Conservation (phyloP, 2,329 filamentous ascomycete genomes). For the Geoglossum cookeanum region DNA sequence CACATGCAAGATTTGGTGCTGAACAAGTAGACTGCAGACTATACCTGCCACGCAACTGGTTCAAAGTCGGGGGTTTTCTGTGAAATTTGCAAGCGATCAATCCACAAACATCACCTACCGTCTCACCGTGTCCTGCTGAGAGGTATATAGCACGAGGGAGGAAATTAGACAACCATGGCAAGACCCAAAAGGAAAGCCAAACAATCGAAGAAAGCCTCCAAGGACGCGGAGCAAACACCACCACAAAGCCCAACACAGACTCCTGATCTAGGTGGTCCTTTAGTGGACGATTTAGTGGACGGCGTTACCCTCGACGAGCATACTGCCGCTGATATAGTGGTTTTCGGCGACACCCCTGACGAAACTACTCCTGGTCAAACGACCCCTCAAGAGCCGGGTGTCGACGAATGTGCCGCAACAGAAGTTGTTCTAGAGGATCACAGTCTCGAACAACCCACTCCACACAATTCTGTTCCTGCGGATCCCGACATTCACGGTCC, state of each 20-base stretch:
- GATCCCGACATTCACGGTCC: not conserved
- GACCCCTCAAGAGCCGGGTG: not conserved
- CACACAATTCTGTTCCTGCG: not conserved
- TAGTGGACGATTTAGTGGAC: not conserved
- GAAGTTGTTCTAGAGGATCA: not conserved
- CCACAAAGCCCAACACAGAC: not conserved
- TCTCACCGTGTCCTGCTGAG: not conserved
- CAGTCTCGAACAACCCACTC: not conserved
- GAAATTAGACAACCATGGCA: not conserved
- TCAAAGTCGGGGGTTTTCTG: not conserved
- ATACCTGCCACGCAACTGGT: constrained; percentile 1
- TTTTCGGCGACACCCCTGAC: not conserved
- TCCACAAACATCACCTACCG: constrained; percentile 1
- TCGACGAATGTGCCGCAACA: not conserved
- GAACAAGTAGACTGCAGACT: constrained; percentile 1
- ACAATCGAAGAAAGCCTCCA: not conserved
- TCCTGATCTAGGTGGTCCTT: not conserved
- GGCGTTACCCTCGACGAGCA: not conserved
- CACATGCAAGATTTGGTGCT: constrained; percentile 1
- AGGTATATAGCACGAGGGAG: constrained; percentile 1
- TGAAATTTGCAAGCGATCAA: not conserved
- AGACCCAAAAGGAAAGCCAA: not conserved
- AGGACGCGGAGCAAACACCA: not conserved
- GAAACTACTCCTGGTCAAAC: not conserved
- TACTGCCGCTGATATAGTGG: not conserved